A percentile compares a stretch with the other conserved stretches of the same genome.
These are phyloP conservation scores for Magnolia changhungtana DNA, from an alignment of 164 flowering plant genomes.

Conservation along the genomic window DNA sequence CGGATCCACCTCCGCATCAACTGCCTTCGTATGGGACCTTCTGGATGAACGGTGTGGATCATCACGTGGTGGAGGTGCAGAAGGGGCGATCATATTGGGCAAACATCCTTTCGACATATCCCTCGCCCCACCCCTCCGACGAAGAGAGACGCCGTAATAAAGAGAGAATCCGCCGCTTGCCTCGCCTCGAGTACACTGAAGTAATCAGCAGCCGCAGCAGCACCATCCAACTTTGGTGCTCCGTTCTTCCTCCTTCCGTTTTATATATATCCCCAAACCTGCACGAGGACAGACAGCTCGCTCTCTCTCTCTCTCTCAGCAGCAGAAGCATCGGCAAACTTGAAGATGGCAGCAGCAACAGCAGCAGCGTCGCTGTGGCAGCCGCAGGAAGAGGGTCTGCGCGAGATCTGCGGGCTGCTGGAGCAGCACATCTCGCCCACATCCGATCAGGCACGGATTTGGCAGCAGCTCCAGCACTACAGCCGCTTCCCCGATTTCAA, in stretches of 20 bases:
- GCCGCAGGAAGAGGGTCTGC: constrained; percentile 78
- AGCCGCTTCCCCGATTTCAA: constrained; percentile 95
- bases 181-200: background rate
- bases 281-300: background rate
- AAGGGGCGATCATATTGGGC: background rate
- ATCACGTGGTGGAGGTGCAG: background rate
- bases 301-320: background rate
- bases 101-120: background rate
- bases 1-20: background rate
- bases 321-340: background rate
- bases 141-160: background rate
- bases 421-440: constrained; percentile 87
- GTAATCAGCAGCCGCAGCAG: background rate
- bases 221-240: background rate
- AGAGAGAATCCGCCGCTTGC: background rate
- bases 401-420: constrained; percentile 81
- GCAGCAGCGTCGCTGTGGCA: constrained; percentile 50
- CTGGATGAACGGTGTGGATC: background rate
- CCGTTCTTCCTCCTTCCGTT: background rate
- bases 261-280: too few relatives aligned
- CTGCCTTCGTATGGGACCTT: background rate
- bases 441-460: constrained; percentile 77
- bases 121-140: background rate
- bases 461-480: constrained; percentile 90
- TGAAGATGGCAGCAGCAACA: background rate